Evolutionary conservation across 2,329 filamentous ascomycete species (phyloP), one percentile per base, ranked within the genome.

Genomic region (Nothophaeocryptopus gaeumannii): DNA sequence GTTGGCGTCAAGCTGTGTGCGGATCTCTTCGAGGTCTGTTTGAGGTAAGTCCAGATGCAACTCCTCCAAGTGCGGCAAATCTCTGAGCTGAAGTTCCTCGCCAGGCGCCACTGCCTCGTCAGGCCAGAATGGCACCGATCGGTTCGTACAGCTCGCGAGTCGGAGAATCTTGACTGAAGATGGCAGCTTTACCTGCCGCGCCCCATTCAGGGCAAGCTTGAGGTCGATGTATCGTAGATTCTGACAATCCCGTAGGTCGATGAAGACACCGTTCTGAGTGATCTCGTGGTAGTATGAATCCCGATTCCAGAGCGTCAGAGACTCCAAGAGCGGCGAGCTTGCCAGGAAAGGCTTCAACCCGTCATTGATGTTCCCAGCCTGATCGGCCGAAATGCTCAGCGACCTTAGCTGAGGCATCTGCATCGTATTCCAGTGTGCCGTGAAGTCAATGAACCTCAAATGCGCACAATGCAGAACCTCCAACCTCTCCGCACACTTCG

Each of bases 171-270:
- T 31, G 2, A 55, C 30, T 1, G 49, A 47, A 10, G 40, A 16
- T 13, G 55, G 55, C 9, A 58, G 33, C 35, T 16, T 13, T 11
- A 54, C 20, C 31, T 42, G 35, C 11, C 40, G 20, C 9, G 40
- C 31, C 1, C 16, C 9, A 5, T 14, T 14, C 10, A 50, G 32
- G 3, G 13, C 20, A n/a, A 53, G 11, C 15, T 46, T 37, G 9
- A 58, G 13, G n/a, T 51, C 14, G 11, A 55, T 20, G 11, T 39
- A 4, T 39, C 45, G 34, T 5, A 58, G 37, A 0, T 20, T 39
- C 3, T 39, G 35, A 20, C 35, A 51, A n/a, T 49, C 35, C 12
- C 38, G 39, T 14, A 57, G 26, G 35, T 57, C 54, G 14, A 41
- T n/a, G 20, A 29, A 31, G 13, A 14, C 13, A 12, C 30, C 42